Evolutionary conservation across 345 rosid genomes (phyloP), one percentile per base, ranked within the genome.

Genomic region (Ailanthus altissimus): DNA sequence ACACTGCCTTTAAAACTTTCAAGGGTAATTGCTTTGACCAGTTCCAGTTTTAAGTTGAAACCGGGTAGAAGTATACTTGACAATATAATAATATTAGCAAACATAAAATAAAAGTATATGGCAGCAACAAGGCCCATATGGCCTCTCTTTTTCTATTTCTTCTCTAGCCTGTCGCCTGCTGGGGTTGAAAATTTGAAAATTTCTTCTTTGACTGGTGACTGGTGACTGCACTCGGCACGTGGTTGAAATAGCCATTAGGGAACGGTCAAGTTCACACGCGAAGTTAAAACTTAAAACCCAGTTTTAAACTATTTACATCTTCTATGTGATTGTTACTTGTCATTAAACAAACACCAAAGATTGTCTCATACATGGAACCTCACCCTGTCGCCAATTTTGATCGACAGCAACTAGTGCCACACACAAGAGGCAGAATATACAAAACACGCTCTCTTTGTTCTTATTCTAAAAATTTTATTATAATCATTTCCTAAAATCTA

Each of bases 221-320:
- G 43, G 60, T n/a, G n/a, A n/a, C n/a, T n/a, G n/a, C n/a, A n/a
- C n/a, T n/a, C n/a, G n/a, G n/a, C n/a, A 61, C 66, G 75, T 74
- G 64, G 68, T 46, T 43, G 49, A 51, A 79, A 74, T 28, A 21
- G 2, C n/a, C 45, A 5, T 13, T 3, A 11, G 20, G 25, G 6
- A 14, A 43, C 5, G 28, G 42, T 61, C 67, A 75, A 75, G 75
- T 79, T 75, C 78, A 75, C 75, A 79, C 67, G 50, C 28, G 70
- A 61, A 40, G 45, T 38, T 40, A 21, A 50, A 28, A 13, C 53
- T 38, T 40, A 21, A 50, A 28, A 13, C 53, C 54, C 26, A 14
- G 5, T 38, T 5, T 54, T 42, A n/a, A 10, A 70, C 26, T 28
- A 16, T n/a, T n/a, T 25, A 13, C 1, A 12, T 51, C 3, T 20